These are phyloP conservation scores for Phytophthora boehmeriae DNA, from an alignment of 352 stramenopile genomes.

Conservation along the genomic window DNA sequence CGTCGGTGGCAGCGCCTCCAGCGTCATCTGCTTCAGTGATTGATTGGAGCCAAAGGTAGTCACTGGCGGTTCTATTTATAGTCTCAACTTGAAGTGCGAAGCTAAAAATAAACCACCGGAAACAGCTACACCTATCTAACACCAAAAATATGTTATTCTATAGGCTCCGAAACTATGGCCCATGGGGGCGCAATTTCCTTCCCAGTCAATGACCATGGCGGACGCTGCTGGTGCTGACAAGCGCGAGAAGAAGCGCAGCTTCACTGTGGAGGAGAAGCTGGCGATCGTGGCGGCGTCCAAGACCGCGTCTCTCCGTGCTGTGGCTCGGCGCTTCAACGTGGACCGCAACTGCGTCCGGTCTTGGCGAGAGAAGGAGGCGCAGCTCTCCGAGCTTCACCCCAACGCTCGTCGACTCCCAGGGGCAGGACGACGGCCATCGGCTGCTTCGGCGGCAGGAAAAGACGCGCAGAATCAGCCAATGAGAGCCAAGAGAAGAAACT, in stretches of 20 bases:
- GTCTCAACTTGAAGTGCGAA: no score
- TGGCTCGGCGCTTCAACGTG: conserved; percentile 68
- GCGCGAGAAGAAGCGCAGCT: conserved; percentile 75
- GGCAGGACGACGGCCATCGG: conserved; percentile 46
- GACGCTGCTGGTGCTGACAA: conserved; percentile 15
- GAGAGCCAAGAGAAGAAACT: conserved; percentile 11
- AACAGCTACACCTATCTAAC: no score
- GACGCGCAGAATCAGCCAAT: conserved; percentile 6
- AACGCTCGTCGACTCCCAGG: conserved; percentile 64
- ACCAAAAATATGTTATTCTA: no score
- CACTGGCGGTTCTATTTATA: no score
- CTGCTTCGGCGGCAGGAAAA: conserved; percentile 5
- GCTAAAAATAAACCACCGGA: no score
- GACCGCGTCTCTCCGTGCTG: conserved; percentile 54
- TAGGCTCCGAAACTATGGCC: no score
- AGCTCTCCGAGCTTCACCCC: conserved; percentile 58
- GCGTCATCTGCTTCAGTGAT: conserved; percentile 5
- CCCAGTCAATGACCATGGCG: conserved; percentile 9
- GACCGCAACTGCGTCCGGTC: conserved; percentile 77
- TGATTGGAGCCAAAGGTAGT: no score
- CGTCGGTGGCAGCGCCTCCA: conserved; percentile 23
- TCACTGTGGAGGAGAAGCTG: conserved; percentile 77
- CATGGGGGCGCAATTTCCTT: no score
- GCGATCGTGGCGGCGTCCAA: conserved; percentile 63
- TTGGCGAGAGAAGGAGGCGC: conserved; percentile 67